These are phyloP conservation scores for Xylaria sp. DNA, from an alignment of 2,329 filamentous ascomycete genomes.

Conservation along the genomic window DNA sequence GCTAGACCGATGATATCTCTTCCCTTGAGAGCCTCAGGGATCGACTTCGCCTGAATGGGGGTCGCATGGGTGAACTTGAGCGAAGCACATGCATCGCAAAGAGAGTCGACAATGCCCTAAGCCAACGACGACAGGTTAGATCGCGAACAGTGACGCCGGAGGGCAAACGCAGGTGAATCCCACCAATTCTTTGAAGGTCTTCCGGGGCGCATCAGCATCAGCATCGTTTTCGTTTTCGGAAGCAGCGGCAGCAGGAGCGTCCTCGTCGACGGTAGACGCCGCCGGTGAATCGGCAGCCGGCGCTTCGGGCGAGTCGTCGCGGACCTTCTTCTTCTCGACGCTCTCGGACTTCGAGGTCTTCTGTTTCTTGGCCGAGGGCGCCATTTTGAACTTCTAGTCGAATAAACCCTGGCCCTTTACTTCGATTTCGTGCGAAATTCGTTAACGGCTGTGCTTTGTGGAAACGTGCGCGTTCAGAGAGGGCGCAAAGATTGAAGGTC, in stretches of 20 bases:
- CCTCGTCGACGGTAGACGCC: constrained; percentile 20
- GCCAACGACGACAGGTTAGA: constrained; percentile 1
- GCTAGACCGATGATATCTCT: constrained; percentile 90
- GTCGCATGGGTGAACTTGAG: constrained; percentile 83
- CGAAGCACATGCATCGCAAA: constrained; percentile 81
- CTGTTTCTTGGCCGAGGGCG: constrained; percentile 35
- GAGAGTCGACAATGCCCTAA: constrained; percentile 73
- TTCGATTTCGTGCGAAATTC: neutral
- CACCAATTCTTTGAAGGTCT: constrained; percentile 65
- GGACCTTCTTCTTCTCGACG: constrained; percentile 2
- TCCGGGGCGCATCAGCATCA: constrained; percentile 32
- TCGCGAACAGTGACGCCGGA: neutral
- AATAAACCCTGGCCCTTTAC: neutral
- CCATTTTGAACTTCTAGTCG: neutral
- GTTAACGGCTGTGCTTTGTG: neutral
- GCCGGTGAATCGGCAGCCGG: constrained; percentile 16
- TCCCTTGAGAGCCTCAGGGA: constrained; percentile 71
- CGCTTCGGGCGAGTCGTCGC: constrained; percentile 12
- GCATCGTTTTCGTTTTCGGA: neutral
- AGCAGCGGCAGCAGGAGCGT: constrained; percentile 9
- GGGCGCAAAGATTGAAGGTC: neutral
- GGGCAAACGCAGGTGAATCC: constrained; percentile 42
- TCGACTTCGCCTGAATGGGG: constrained; percentile 80
- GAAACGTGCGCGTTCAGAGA: neutral
- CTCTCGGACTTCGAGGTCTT: constrained; percentile 34